Conservation (phyloP, 129 eudicot genomes). For the Solidago caesia region DNA sequence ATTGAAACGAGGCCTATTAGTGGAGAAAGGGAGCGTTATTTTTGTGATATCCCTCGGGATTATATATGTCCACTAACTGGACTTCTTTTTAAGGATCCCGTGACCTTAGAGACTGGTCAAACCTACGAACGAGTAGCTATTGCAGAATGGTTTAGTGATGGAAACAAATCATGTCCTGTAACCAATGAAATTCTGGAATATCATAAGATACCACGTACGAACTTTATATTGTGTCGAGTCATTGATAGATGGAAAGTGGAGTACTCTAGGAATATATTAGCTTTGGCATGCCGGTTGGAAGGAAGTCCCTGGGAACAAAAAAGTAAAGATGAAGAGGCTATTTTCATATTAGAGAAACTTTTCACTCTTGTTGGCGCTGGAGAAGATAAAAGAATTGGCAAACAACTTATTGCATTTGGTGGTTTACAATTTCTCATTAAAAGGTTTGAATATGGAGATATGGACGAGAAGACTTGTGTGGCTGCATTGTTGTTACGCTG, state of each 20-base stretch:
- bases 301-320: constrained; percentile 7
- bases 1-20: not conserved
- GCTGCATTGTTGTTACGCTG: constrained; percentile 1
- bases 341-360: constrained; percentile 7
- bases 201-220: not conserved
- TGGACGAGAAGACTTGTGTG: constrained; percentile 5
- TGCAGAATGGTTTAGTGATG: constrained; percentile 13
- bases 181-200: constrained; percentile 4
- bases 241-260: not conserved
- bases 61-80: constrained; percentile 3
- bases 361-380: not conserved
- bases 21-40: not conserved
- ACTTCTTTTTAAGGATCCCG: not conserved
- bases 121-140: not conserved
- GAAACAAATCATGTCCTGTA: constrained; percentile 5
- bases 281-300: not conserved
- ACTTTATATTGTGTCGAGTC: not conserved
- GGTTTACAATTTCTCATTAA: not conserved
- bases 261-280: constrained; percentile 2
- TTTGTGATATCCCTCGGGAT: not conserved
- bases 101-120: constrained; percentile 10
- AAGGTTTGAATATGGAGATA: not conserved
- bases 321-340: constrained; percentile 3
- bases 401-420: not conserved
- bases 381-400: constrained; percentile 1